Evolutionary conservation across 2,329 filamentous ascomycete genomes (phyloP), one percentile per base, ranked within the genome.

Genomic region (Falciphora oryzae): DNA sequence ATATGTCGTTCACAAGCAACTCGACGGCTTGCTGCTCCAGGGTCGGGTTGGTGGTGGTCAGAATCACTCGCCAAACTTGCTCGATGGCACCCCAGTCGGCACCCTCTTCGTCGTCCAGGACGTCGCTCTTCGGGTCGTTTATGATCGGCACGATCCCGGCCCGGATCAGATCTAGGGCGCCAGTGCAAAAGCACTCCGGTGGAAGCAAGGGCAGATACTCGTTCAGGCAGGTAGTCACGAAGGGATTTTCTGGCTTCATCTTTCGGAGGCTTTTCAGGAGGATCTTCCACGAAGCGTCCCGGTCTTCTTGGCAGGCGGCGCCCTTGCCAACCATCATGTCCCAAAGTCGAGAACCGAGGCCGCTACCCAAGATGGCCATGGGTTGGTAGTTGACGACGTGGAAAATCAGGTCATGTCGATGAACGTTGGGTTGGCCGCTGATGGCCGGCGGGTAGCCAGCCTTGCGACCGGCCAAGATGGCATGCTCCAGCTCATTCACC

Each of bases 61-160:
- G 78, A 44, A 94, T 86, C 70, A 97, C 85, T 29, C 87, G 85
- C 93, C 93, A 97, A n/a, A 97, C 79, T 65, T 93, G 84, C 69
- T 95, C 90, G 58, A 84, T 80, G 31, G 78, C 85, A 68, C 75
- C 83, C 66, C 79, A 83, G 68, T 83, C 78, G 32, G 85, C 72
- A 14, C 80, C 76, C n/a, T 80, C 77, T 10, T 81, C 78, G 59
- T 85, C 82, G 22, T 67, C 66, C 28, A 86, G 75, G 27, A 81
- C 71, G 61, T 82, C 78, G 28, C 78, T 78, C 29, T 73, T 71
- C 7, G 71, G 69, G 44, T 81, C 77, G 44, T 80, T 79, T 6
- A 85, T 75, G 56, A 82, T 76, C 6, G 78, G 77, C 35, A 81
- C 66, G 18, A 87, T 75, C 14, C 78, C 77, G 50, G 81, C 80